These are phyloP conservation scores for Bauhinia variegata DNA, from an alignment of 306 rosid genomes.

Conservation along the genomic window DNA sequence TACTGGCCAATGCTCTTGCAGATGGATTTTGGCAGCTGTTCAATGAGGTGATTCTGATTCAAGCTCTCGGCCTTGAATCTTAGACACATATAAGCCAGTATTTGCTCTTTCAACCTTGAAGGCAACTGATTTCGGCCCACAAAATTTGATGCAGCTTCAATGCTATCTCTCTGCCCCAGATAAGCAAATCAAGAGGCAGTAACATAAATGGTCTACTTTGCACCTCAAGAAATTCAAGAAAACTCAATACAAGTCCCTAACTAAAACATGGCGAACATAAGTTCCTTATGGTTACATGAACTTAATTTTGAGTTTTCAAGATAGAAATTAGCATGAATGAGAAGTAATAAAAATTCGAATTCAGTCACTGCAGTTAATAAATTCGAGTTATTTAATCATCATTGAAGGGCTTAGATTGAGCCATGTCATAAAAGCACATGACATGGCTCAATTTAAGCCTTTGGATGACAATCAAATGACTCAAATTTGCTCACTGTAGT, in stretches of 20 bases:
- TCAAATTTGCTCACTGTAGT: no score
- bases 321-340: not conserved
- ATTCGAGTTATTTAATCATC: no score
- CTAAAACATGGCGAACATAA: no score
- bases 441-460: no score
- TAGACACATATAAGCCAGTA: conserved; percentile 87
- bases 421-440: no score
- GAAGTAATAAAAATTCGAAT: no score
- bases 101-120: conserved; percentile 68
- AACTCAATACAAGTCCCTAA: no score
- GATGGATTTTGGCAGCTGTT: conserved; percentile 89
- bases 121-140: conserved; percentile 79
- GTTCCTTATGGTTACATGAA: not conserved
- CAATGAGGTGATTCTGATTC: conserved; percentile 77
- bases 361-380: no score
- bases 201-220: conserved; percentile 2
- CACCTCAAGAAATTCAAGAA: not conserved
- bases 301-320: not conserved
- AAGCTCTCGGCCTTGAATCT: conserved; percentile 90
- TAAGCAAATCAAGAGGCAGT: conserved; percentile 4
- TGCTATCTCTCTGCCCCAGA: conserved; percentile 68
- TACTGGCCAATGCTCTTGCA: conserved; percentile 74
- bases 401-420: no score
- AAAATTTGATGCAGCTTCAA: conserved; percentile 86
- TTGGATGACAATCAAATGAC: no score